These are phyloP conservation scores for Eimeria acervulina DNA, from an alignment of 169 alveolate genomes.

Conservation along the genomic window DNA sequence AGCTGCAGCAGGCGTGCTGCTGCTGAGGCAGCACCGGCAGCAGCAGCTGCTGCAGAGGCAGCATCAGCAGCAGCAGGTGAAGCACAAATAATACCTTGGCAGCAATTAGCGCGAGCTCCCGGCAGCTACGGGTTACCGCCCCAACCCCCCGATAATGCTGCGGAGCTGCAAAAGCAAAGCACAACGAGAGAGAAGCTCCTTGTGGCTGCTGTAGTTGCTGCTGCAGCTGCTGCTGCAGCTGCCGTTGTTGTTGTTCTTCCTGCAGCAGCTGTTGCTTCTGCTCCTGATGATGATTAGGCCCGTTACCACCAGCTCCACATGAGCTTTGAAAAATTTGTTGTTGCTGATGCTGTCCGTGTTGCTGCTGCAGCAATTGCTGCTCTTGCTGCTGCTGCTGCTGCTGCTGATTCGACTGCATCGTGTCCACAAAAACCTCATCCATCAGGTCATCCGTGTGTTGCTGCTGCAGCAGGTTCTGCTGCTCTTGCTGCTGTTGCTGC, in stretches of 20 bases:
- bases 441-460: neutral
- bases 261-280: neutral
- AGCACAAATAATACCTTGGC: neutral
- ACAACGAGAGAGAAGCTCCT: neutral
- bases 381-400: neutral
- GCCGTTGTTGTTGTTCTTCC: neutral
- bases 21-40: neutral
- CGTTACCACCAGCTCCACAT: neutral
- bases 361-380: neutral
- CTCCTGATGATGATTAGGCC: neutral
- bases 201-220: slow-evolving; percentile 10
- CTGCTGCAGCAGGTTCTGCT: neutral
- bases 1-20: neutral
- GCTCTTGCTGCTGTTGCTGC: slow-evolving; percentile 2
- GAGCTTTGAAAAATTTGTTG: neutral
- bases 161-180: slow-evolving; percentile 19
- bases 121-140: slow-evolving; percentile 18
- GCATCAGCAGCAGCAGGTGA: slow-evolving; percentile 1
- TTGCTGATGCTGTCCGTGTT: neutral
- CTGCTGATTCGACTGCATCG: neutral
- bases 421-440: neutral
- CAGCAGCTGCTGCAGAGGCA: neutral
- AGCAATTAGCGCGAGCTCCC: slow-evolving; percentile 20
- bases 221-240: neutral
- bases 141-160: slow-evolving; percentile 17